phyloP scores from a whole-genome alignment of 164 flowering plant species.

The Paratinospora sagittata region DNA sequence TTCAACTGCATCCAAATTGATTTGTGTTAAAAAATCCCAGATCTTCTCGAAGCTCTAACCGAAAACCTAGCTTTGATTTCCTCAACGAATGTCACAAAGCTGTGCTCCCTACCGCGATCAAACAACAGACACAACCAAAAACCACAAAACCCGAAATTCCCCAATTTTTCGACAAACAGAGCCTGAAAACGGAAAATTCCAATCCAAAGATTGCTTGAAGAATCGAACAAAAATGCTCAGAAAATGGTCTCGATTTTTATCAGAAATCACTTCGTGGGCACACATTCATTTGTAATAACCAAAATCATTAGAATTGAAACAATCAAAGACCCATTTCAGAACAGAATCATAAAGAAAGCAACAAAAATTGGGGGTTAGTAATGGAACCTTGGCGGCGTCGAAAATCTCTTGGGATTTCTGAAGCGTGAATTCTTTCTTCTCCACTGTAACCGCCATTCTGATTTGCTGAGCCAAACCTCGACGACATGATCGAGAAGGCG shows the following conservation, averaged over 20 bases:
- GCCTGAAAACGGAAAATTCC: neutral
- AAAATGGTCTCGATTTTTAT: no score
- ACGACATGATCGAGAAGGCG: conserved; percentile 13
- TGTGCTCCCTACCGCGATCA: neutral
- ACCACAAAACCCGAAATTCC: neutral
- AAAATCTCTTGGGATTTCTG: conserved; percentile 81
- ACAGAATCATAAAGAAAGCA: neutral
- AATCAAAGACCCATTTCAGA: neutral
- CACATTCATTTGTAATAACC: no score
- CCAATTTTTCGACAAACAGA: no score
- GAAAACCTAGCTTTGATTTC: no score
- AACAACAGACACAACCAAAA: neutral
- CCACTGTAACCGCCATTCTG: conserved; percentile 57
- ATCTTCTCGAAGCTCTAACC: no score
- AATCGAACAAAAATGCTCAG: neutral
- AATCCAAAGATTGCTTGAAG: neutral
- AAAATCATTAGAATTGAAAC: no score
- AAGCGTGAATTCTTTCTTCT: conserved; percentile 55
- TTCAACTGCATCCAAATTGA: no score
- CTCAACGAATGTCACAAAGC: neutral
- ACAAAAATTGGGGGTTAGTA: no score
- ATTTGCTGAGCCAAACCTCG: conserved; percentile 13
- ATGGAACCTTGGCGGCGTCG: conserved; percentile 65
- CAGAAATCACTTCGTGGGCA: no score
- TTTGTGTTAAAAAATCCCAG: no score